Base-by-base conservation (phyloP, 2,329 filamentous ascomycete species). In the Davidsoniella eucalypti region DNA sequence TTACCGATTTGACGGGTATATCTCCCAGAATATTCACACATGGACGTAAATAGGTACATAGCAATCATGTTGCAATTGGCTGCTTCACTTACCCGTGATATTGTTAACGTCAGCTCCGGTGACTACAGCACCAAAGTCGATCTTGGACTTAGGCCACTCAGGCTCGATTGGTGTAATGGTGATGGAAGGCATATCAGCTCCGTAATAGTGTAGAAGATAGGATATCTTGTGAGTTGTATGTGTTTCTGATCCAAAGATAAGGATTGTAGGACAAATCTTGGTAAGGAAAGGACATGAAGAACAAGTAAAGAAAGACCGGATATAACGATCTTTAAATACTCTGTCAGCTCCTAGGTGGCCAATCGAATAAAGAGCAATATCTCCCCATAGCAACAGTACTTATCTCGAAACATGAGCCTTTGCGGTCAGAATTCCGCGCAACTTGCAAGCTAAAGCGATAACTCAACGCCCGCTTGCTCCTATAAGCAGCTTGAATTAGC, bases 61-160 rank as follows among this genome's bases (percentile, higher is more conserved):
- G 7, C 21, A 23, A 23, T 12, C 23, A 16, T 26, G 6, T 33
- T 9, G 8, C 12, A 4, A 12, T 12, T 4, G 12, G 14, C 17
- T 17, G 14, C 23, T 18, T 38, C 56, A 62, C 71, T 68, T 71
- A 80, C 76, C 75, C 47, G 69, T 73, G 43, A 84, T 63, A 49
- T 75, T 72, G 58, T 84, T 76, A 39, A 83, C 63, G 57, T 82
- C 70, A 37, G 72, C 66, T 43, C 77, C 73, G 37, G 67, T 64
- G 54, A 82, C 67, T 23, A 72, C 60, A 8, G 76, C 79, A 1
- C 80, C 80, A 51, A 84, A 80, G 58, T 78, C 68, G 53, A 78
- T 64, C 12, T 54, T 58, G 21, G 69, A 69, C 38, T 60, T 61
- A 42, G 61, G 55, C 3, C 63, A 12, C 10, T 16, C 56, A 23